Percentiles rank a stretch among this genome's conserved stretches.
These are phyloP conservation scores for Hyaloperonospora brassicae DNA, from an alignment of 352 stramenopile genomes.

Conservation along the genomic window DNA sequence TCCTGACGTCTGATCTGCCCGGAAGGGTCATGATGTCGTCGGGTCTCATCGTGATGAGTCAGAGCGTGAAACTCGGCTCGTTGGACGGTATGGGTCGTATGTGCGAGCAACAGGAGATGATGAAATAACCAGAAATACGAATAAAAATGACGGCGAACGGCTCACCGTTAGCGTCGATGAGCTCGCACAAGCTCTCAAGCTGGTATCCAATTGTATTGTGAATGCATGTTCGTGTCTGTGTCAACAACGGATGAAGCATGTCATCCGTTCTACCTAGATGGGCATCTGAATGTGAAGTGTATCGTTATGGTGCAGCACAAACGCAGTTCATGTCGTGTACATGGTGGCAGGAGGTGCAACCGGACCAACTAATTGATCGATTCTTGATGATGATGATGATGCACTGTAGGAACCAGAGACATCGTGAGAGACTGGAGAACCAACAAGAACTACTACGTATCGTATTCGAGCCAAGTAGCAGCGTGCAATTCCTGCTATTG, in stretches of 20 bases:
- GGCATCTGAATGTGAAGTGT: too few species aligned
- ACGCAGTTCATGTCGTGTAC: too few species aligned
- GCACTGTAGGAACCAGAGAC: too few species aligned
- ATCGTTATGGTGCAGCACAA: too few species aligned
- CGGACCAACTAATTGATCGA: neutral
- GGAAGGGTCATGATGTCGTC: constrained; percentile 19
- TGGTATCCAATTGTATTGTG: too few species aligned
- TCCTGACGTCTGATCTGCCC: constrained; percentile 12
- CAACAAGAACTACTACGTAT: constrained; percentile 8
- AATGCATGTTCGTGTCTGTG: too few species aligned
- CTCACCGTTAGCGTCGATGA: constrained; percentile 7
- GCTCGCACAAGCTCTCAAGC: too few species aligned
- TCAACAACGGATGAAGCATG: too few species aligned
- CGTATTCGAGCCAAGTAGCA: constrained; percentile 22
- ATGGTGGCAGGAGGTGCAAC: neutral
- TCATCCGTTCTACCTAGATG: too few species aligned
- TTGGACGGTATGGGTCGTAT: neutral
- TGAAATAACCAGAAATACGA: constrained; percentile 13
- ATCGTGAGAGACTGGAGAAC: too few species aligned
- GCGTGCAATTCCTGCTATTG: constrained; percentile 21
- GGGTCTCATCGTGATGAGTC: constrained; percentile 15
- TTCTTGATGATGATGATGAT: too few species aligned
- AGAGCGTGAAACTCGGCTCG: constrained; percentile 1
- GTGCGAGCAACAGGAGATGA: constrained; percentile 7
- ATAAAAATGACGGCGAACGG: constrained; percentile 25